A percentile compares a stretch with the other conserved stretches of the same genome.
These are phyloP conservation scores for Adansonia digitata DNA, from an alignment of 345 rosid genomes.

Conservation along the genomic window DNA sequence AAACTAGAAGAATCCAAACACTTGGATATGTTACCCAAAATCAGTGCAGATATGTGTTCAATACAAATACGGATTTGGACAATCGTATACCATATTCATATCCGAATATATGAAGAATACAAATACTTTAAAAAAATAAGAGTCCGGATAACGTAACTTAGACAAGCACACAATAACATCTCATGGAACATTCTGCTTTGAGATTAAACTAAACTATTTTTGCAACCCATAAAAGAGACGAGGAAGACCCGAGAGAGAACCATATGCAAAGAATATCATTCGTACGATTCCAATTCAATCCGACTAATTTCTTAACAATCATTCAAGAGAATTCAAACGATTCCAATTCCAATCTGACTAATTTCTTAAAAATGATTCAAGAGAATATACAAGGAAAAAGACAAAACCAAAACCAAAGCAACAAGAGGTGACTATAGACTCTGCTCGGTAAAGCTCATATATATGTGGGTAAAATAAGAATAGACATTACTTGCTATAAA, in stretches of 20 bases:
- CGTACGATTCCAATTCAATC: slow-evolving; percentile 26
- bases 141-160: too few species aligned
- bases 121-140: too few species aligned
- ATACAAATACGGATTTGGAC: too few species aligned
- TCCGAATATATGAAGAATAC: too few species aligned
- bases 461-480: slow-evolving; percentile 12
- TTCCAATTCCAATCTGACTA: slow-evolving; percentile 32
- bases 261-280: slow-evolving; percentile 14
- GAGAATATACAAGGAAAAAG: slow-evolving; percentile 38
- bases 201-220: slow-evolving; percentile 7
- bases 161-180: background rate
- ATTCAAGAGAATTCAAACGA: slow-evolving; percentile 17
- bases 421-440: slow-evolving; percentile 11
- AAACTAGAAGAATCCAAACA: background rate
- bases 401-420: slow-evolving; percentile 14
- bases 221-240: background rate
- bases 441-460: slow-evolving; percentile 25
- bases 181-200: background rate
- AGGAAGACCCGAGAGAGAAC: background rate
- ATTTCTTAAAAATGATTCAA: slow-evolving; percentile 24
- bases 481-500: slow-evolving; percentile 21
- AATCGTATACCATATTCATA: too few species aligned
- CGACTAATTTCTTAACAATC: slow-evolving; percentile 28
- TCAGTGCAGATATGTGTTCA: too few species aligned
- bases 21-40: background rate